These are phyloP conservation scores for Eucalyptus decipiens DNA, from an alignment of 345 rosid genomes.

Conservation along the genomic window DNA sequence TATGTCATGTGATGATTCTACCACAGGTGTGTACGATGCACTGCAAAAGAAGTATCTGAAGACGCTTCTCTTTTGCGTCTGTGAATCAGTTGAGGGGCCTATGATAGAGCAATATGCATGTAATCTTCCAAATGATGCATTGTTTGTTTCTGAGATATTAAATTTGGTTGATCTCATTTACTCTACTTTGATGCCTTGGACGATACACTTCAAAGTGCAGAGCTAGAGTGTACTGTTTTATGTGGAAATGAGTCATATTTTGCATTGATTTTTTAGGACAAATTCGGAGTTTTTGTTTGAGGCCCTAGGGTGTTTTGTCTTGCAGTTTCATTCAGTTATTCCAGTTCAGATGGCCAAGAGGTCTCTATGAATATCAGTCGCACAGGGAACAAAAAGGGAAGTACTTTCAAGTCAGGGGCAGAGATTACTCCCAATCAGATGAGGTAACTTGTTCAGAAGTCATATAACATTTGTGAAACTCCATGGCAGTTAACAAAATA, in stretches of 20 bases:
- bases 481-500: background rate
- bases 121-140: conserved; percentile 6
- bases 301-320: background rate
- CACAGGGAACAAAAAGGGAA: conserved; percentile 70
- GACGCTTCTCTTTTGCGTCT: conserved; percentile 80
- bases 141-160: background rate
- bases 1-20: background rate
- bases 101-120: conserved; percentile 92
- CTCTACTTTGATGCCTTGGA: background rate
- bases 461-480: background rate
- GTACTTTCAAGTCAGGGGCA: conserved; percentile 53
- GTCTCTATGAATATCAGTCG: conserved; percentile 82
- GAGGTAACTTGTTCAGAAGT: conserved; percentile 36
- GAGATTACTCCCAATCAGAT: conserved; percentile 88
- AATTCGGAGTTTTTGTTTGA: background rate
- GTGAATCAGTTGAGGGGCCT: conserved; percentile 67
- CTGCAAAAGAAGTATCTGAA: conserved; percentile 81
- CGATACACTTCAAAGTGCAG: background rate
- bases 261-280: background rate
- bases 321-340: conserved; percentile 93
- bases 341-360: conserved; percentile 66
- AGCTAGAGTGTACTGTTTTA: background rate
- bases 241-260: background rate
- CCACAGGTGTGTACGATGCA: conserved; percentile 85
- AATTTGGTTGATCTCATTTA: background rate